Evolutionary conservation across 345 rosid genomes (phyloP).

Genomic region (Pelargonium nanum): DNA sequence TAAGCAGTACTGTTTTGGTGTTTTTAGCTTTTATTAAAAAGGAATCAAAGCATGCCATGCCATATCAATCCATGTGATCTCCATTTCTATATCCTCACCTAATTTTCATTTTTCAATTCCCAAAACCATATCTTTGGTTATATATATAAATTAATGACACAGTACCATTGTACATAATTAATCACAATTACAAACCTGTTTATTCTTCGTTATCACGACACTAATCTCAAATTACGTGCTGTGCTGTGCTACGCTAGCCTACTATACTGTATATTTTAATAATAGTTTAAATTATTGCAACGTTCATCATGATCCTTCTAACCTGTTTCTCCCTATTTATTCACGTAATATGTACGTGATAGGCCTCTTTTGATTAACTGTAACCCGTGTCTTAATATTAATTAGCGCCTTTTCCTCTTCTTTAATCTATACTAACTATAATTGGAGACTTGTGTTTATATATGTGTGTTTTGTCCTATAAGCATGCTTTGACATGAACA

Average conservation of each 20-base stretch:
- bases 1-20: constrained; percentile 4
- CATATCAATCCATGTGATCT: constrained; percentile 35
- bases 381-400: constrained; percentile 22
- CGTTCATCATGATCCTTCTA: neutral
- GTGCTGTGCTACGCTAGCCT: neutral
- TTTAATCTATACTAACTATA: too few species aligned
- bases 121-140: neutral
- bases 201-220: constrained; percentile 19
- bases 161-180: neutral
- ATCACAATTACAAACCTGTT: neutral
- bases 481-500: constrained; percentile 24
- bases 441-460: constrained; percentile 11
- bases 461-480: constrained; percentile 20
- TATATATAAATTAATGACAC: neutral
- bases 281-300: neutral
- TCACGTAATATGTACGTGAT: neutral
- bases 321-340: neutral
- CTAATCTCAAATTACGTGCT: constrained; percentile 10
- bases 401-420: neutral
- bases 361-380: constrained; percentile 13
- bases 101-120: constrained; percentile 4
- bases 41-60: constrained; percentile 46
- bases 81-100: neutral
- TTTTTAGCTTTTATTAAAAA: constrained; percentile 27
- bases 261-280: neutral